Evolutionary conservation across 2,329 filamentous ascomycete species (phyloP).

Genomic region (Aureobasidium sp.): DNA sequence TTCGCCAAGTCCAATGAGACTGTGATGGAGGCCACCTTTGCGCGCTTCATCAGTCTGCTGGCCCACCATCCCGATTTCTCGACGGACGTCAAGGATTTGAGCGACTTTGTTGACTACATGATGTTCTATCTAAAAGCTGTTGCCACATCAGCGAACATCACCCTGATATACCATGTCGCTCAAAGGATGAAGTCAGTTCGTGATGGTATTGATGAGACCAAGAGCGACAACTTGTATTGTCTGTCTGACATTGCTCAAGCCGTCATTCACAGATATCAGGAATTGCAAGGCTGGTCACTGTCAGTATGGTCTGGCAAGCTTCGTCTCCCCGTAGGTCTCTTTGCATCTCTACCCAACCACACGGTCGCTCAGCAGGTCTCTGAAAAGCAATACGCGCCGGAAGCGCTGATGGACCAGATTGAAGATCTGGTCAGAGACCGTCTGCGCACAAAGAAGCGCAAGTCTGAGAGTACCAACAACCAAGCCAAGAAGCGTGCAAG

Average conservation of each 20-base stretch:
- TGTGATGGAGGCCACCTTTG: conserved; percentile 73
- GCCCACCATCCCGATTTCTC: conserved; percentile 92
- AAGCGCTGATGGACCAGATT: conserved; percentile 61
- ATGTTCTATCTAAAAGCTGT: conserved; percentile 80
- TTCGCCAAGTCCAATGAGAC: conserved; percentile 50
- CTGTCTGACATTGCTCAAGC: conserved; percentile 81
- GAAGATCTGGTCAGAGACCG: conserved; percentile 66
- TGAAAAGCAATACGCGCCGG: conserved; percentile 74
- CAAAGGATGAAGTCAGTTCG: conserved; percentile 86
- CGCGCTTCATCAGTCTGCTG: conserved; percentile 76
- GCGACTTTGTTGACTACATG: conserved; percentile 81
- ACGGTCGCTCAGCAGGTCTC: conserved; percentile 77
- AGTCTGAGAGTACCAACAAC: conserved; percentile 25
- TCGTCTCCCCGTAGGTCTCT: conserved; percentile 72
- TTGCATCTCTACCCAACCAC: conserved; percentile 66
- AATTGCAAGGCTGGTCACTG: conserved; percentile 77
- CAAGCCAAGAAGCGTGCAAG: conserved; percentile 26
- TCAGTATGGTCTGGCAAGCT: conserved; percentile 77
- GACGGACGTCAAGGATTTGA: conserved; percentile 55
- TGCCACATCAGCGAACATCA: conserved; percentile 78
- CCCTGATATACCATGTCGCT: conserved; percentile 83
- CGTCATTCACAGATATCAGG: conserved; percentile 77
- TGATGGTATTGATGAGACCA: conserved; percentile 64
- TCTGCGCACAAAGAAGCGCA: conserved; percentile 54
- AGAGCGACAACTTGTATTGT: conserved; percentile 72